Base-by-base conservation (phyloP, 352 stramenopile species). In the Globisporangium nodosum region DNA sequence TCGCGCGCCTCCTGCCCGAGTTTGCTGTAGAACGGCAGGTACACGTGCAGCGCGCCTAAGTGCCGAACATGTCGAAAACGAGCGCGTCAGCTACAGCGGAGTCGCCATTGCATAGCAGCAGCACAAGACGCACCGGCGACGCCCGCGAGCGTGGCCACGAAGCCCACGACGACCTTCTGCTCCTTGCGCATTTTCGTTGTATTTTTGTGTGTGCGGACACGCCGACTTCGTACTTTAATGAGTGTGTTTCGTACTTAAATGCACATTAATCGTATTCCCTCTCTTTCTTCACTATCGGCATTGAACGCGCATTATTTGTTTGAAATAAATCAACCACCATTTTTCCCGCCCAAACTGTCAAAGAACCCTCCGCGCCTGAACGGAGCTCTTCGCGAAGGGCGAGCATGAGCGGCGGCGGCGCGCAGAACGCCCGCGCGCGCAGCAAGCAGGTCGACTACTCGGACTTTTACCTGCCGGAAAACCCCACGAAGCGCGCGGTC, bases 11-110 rank as follows among this genome's bases (percentile, higher is more conserved):
- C 55, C 46, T 65, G 57, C 33, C 69, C 69, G 20, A 77, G 54
- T 20, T 69, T 58, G 54, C 63, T 74, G 63, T 74, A 77, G 61
- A 74, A 74, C 20, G 69, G 69, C 49, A 77, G 54, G 52, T 77
- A 77, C 33, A 77, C 60, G 49, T 71, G 65, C 43, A 72, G 54
- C 27, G 56, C 49, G 27, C 65, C 65, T 72, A 20, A 11, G 35
- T 18, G 16, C 18, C n/a, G 24, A 27, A 27, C 24, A 27, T 27
- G 24, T 27, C 24, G 24, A 27, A n/a, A 49, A 12, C 37, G 43
- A 27, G 18, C n/a, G 45, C 24, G 45, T 31, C 9, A 49, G n/a
- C 11, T 8, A 4, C 9, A 4, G 43, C 18, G 6, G 7, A 15
- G 5, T 21, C n/a, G 1, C 20, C 16, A 12, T 8, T 6, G 50